Percentiles rank a stretch among this genome's conserved stretches.
Evolutionary conservation across 1,284 basidiomycete species (phyloP).

Genomic region (Volvariella volvacea): DNA sequence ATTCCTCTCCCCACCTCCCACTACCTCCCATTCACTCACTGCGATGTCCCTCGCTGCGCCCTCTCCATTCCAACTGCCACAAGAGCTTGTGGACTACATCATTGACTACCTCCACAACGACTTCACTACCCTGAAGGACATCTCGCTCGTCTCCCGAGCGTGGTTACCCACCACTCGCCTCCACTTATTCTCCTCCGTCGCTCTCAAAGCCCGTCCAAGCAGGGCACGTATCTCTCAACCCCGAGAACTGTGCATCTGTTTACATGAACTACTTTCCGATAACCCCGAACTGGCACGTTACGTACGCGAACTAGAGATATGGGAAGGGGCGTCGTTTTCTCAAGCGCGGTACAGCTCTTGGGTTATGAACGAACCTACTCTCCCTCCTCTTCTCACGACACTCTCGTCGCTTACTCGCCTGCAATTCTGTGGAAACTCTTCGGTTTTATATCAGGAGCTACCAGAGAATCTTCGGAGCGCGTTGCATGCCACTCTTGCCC

Average conservation of each 20-base stretch:
- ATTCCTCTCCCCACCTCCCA: neutral
- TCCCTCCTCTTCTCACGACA: slow-evolving; percentile 26
- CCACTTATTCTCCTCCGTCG: slow-evolving; percentile 20
- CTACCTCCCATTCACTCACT: neutral
- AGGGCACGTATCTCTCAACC: slow-evolving; percentile 3
- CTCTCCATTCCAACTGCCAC: slow-evolving; percentile 16
- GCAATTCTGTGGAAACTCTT: slow-evolving; percentile 27
- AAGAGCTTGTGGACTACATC: slow-evolving; percentile 27
- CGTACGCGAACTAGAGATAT: slow-evolving; percentile 29
- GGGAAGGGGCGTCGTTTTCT: slow-evolving; percentile 24
- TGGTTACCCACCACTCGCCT: slow-evolving; percentile 22
- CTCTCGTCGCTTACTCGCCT: slow-evolving; percentile 29
- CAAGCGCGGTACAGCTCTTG: slow-evolving; percentile 24
- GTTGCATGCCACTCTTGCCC: slow-evolving; percentile 23
- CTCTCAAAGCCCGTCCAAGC: slow-evolving; percentile 11
- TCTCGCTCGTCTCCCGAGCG: slow-evolving; percentile 19
- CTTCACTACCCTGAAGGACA: slow-evolving; percentile 14
- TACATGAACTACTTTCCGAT: slow-evolving; percentile 12
- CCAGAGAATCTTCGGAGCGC: slow-evolving; percentile 25
- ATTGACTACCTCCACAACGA: slow-evolving; percentile 24
- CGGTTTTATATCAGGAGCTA: slow-evolving; percentile 27
- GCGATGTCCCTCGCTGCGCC: neutral
- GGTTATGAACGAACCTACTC: slow-evolving; percentile 28
- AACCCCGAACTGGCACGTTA: slow-evolving; percentile 8
- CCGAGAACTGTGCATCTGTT: slow-evolving; percentile 15